Base-by-base conservation (phyloP, 2,329 filamentous ascomycete genomes). In the Claviceps maximensis region DNA sequence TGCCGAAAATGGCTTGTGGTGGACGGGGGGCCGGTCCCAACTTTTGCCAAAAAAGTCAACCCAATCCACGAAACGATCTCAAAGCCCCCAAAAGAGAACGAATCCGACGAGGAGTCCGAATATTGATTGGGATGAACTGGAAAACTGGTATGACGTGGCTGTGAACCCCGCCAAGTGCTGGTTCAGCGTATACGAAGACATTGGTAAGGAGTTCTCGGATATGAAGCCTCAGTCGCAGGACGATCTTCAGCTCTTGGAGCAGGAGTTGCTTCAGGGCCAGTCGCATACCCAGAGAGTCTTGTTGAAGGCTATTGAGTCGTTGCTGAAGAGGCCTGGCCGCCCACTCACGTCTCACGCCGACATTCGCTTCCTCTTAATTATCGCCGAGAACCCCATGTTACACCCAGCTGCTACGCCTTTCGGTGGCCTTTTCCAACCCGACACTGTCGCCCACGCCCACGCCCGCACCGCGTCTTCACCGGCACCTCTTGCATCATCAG, bases 1-100 rank as follows among this genome's bases (percentile, higher is more conserved):
- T 58, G 85, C 83, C 1, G 87, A 93, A 63, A 93, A 93, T 62
- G 87, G 86, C 2, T 79, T 78, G 8, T 91, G 86, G 87, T 91
- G 87, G 86, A 83, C 84, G 47, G 86, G 84, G 1, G 76, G 76
- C 7, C 54, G 46, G 31, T 38, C 42, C 15, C 54, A 53, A 12
- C 46, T 51, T 12, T 5, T 40, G 17, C n/a, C 54, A 1, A 49
- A 44, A 17, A 53, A 42, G 36, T 40, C 49, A 7, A 19, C 25
- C 4, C 36, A 44, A 1, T 44, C 51, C 15, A 21, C 38, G 4
- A 36, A 36, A 45, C 49, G 52, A 29, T 42, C 52, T 10, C 44
- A 47, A 21, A 52, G 51, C 33, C 54, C 52, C 9, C 45, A 41
- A n/a, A 53, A 31, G 46, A 54, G 33, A 23, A 10, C 41, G 5